A percentile compares a stretch with the other conserved stretches of the same genome.
phyloP scores from a whole-genome alignment of 1,284 basidiomycete species.

The Rhodotorula sp. region DNA sequence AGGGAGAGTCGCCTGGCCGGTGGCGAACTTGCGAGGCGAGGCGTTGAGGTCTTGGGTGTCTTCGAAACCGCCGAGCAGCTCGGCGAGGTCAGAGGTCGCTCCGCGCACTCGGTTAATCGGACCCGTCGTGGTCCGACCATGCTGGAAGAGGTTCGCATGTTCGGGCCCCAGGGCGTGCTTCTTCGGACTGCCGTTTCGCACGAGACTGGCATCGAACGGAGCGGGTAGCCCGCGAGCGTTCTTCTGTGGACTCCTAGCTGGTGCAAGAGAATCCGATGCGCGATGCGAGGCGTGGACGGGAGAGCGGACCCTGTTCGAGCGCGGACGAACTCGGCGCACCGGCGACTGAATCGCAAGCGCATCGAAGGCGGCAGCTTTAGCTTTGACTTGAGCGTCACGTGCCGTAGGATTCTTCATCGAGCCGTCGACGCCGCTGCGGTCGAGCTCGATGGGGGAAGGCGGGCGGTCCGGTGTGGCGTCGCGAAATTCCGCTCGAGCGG shows the following conservation, averaged over 20 bases:
- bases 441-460: constrained; percentile 24
- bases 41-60: constrained; percentile 25
- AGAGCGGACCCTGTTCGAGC: constrained; percentile 13
- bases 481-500: no score
- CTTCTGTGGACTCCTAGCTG: constrained; percentile 32
- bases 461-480: background rate
- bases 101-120: constrained; percentile 20
- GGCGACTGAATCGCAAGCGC: constrained; percentile 3
- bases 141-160: background rate
- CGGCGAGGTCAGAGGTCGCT: constrained; percentile 38
- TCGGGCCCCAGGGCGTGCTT: constrained; percentile 36
- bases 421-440: constrained; percentile 8
- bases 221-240: constrained; percentile 25
- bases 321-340: constrained; percentile 9
- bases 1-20: background rate
- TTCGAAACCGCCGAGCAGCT: constrained; percentile 30
- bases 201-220: constrained; percentile 7
- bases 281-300: constrained; percentile 25
- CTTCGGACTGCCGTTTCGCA: constrained; percentile 16
- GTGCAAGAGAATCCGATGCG: constrained; percentile 15
- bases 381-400: constrained; percentile 13
- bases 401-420: constrained; percentile 1
- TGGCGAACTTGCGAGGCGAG: background rate
- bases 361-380: constrained; percentile 9
- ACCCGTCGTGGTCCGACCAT: background rate